phyloP scores from a whole-genome alignment of 2,329 filamentous ascomycete species.

The Botrytis galanthina region DNA sequence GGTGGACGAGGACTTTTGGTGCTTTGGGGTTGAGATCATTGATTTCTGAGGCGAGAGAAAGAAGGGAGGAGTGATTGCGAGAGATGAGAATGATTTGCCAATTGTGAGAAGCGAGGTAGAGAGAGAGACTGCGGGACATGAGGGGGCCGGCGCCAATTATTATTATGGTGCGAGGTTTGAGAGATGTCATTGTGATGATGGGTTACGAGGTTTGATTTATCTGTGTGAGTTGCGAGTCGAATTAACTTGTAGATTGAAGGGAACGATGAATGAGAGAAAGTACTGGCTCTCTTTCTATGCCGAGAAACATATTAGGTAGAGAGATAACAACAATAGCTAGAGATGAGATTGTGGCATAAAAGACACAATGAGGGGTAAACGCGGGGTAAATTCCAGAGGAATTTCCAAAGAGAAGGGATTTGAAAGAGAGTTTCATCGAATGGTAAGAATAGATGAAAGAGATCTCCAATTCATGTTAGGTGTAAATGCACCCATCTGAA shows the following conservation, averaged over 20 bases:
- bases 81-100: conserved; percentile 17
- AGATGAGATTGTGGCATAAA: neutral
- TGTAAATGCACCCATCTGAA: neutral
- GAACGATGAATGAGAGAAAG: neutral
- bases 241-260: neutral
- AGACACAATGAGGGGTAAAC: neutral
- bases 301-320: neutral
- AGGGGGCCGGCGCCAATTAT: conserved; percentile 16
- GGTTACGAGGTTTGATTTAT: neutral
- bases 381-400: neutral
- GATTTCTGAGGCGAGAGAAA: neutral
- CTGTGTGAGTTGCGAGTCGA: neutral
- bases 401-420: neutral
- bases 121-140: conserved; percentile 18
- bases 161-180: conserved; percentile 12
- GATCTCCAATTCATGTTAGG: neutral
- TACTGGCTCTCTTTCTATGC: neutral
- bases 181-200: neutral
- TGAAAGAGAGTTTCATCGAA: neutral
- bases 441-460: neutral
- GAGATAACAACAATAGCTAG: neutral
- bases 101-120: conserved; percentile 16
- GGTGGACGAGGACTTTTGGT: neutral
- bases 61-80: neutral
- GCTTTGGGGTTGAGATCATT: neutral